These are phyloP conservation scores for Tulasnella sp. DNA, from an alignment of 768 basidiomycete species.

Conservation along the genomic window DNA sequence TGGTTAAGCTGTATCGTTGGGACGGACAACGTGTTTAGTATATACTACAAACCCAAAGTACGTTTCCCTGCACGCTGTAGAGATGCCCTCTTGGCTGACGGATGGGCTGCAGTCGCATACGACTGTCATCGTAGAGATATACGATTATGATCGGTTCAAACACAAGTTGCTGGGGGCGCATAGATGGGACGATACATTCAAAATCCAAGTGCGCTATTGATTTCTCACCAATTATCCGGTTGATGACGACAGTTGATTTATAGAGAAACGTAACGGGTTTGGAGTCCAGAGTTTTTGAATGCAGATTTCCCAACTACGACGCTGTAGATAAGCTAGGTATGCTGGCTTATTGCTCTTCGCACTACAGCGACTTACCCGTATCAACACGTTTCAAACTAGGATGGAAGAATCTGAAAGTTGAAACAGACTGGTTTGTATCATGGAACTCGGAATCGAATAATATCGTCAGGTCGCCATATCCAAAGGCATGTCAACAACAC, in stretches of 20 bases:
- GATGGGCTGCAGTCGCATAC: not conserved
- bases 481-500: not conserved
- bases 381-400: too few relatives aligned
- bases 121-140: conserved; percentile 11
- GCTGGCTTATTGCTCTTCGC: not conserved
- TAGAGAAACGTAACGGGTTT: not conserved
- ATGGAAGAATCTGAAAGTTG: not conserved
- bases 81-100: not conserved
- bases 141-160: not conserved
- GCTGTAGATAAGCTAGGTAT: conserved; percentile 15
- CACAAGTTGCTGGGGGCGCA: conserved; percentile 14
- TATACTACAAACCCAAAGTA: conserved; percentile 5
- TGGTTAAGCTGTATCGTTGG: conserved; percentile 3
- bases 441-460: not conserved
- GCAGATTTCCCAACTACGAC: too few relatives aligned
- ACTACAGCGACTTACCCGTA: too few relatives aligned
- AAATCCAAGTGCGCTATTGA: not conserved
- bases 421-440: not conserved
- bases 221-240: too few relatives aligned
- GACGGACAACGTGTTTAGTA: conserved; percentile 2
- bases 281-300: not conserved
- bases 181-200: conserved; percentile 9
- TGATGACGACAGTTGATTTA: not conserved
- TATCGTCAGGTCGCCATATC: not conserved
- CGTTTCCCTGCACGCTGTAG: not conserved